Percentiles rank a stretch among this genome's conserved stretches.
phyloP scores from a whole-genome alignment of 2,329 filamentous ascomycete genomes.

The Apiospora malaysiana region DNA sequence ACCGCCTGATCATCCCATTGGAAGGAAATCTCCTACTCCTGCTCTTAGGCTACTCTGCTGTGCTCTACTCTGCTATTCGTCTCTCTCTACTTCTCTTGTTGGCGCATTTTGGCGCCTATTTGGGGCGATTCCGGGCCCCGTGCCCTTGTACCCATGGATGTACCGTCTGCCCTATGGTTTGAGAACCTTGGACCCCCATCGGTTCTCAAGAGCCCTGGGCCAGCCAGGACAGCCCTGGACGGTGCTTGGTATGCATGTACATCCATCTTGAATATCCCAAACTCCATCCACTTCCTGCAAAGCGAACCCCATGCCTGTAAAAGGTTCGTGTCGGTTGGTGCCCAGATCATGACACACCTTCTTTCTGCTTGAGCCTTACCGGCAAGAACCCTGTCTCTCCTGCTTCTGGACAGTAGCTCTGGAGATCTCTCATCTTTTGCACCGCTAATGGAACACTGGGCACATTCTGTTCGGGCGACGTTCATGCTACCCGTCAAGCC shows the following conservation, averaged over 20 bases:
- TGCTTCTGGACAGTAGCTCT: too few species aligned
- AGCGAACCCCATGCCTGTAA: conserved; percentile 22
- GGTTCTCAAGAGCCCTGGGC: conserved; percentile 29
- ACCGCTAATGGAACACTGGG: conserved; percentile 27
- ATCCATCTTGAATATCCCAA: conserved; percentile 21
- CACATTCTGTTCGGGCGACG: conserved; percentile 26
- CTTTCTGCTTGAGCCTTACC: conserved; percentile 24
- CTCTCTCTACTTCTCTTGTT: conserved; percentile 35
- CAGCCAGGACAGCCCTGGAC: conserved; percentile 28
- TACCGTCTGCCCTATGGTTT: conserved; percentile 2
- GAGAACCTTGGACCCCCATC: conserved; percentile 33
- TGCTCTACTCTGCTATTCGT: not conserved
- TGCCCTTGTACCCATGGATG: conserved; percentile 9
- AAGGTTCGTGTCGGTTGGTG: conserved; percentile 19
- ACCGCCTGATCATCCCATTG: conserved; percentile 32
- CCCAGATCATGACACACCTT: conserved; percentile 14
- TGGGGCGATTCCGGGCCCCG: conserved; percentile 32
- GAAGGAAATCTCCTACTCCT: conserved; percentile 19
- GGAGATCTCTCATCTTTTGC: conserved; percentile 26
- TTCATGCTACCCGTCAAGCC: conserved; percentile 23
- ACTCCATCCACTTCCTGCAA: conserved; percentile 32
- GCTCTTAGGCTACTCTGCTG: too few species aligned
- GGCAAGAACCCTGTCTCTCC: conserved; percentile 32
- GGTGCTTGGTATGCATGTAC: conserved; percentile 26
- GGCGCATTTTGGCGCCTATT: conserved; percentile 29